Base-by-base conservation (phyloP, 2,329 filamentous ascomycete genomes). In the Huntiella omanensis region DNA sequence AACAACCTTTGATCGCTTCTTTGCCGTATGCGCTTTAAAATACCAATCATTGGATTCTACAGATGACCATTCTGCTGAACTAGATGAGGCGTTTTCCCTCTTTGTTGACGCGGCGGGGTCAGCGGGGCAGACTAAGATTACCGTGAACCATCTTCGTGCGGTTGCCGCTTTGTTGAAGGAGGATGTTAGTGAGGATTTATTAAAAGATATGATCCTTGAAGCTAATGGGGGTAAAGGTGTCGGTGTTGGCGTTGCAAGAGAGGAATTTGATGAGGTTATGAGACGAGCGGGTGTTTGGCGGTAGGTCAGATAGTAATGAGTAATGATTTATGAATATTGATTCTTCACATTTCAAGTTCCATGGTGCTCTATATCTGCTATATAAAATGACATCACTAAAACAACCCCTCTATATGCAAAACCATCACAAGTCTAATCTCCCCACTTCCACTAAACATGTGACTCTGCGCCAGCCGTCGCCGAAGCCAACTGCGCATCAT, bases 161-260 rank as follows among this genome's bases (percentile, higher is more conserved):
- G 79, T 95, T 46, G 86, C 87, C 37, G 76, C 74, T 54, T 74
- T 84, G 55, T 64, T 98, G 55, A 83, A 85, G 62, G 85, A 94
- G 62, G 84, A 79, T 51, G 78, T 93, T 17, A 74, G 75, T 49
- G 91, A 96, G 55, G 79, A 84, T 42, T 63, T 93, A 57, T 64
- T 98, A 57, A 76, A 75, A 64, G 86, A 95, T 65, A 98, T 98
- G 91, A 80, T 98, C 49, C 66, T 86, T 42, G 88, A 96, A 67
- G 91, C 88, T 42, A 95, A 92, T 60, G 83, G 83, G 2, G 85
- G 83, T 1, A 75, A 71, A 3, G 79, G 81, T 12, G 71, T 82
- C 8, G 73, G 68, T 34, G 71, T 67, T 48, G 84, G 82, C 5
- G 88, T 93, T 7, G 74, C 68, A 36, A 67, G 78, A 56, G 78